Conservation (phyloP, 129 eudicot genomes). For the Gnaphalium uliginosum region DNA sequence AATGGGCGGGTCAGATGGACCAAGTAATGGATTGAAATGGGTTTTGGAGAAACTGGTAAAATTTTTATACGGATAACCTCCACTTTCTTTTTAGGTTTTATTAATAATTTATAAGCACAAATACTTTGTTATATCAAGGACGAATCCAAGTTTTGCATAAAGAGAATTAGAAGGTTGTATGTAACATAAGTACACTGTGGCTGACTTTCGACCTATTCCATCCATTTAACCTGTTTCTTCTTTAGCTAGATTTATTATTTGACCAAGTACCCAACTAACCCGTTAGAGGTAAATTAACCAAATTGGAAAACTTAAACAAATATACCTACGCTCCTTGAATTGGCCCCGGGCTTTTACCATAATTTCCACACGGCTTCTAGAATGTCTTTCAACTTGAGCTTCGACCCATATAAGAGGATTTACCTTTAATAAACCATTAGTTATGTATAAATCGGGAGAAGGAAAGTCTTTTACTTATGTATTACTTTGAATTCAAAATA, state of each 20-base stretch:
- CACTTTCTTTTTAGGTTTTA: not conserved
- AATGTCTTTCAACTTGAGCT: constrained; percentile 37
- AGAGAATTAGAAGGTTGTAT: not conserved
- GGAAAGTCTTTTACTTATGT: not conserved
- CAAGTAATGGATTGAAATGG: not conserved
- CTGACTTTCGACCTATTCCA: not conserved
- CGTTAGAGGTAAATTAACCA: too few species aligned
- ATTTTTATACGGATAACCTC: too few species aligned
- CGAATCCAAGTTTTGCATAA: not conserved
- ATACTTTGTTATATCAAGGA: too few species aligned
- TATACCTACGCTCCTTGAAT: constrained; percentile 38
- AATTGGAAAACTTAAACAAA: not conserved
- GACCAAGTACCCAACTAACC: too few species aligned
- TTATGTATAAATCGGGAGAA: constrained; percentile 7
- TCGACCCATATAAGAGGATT: constrained; percentile 58
- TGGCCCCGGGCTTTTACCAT: constrained; percentile 33
- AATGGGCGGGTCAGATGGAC: not conserved
- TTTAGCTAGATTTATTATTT: too few species aligned
- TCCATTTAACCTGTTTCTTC: constrained; percentile 1
- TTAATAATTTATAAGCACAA: not conserved
- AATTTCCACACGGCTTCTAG: constrained; percentile 37
- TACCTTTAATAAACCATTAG: constrained; percentile 48
- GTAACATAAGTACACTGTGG: not conserved
- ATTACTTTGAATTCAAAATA: not conserved
- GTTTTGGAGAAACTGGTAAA: too few species aligned